Percentiles rank a stretch among this genome's conserved stretches.
Evolutionary conservation across 306 rosid genomes (phyloP).

Genomic region (Castanea mollissima): DNA sequence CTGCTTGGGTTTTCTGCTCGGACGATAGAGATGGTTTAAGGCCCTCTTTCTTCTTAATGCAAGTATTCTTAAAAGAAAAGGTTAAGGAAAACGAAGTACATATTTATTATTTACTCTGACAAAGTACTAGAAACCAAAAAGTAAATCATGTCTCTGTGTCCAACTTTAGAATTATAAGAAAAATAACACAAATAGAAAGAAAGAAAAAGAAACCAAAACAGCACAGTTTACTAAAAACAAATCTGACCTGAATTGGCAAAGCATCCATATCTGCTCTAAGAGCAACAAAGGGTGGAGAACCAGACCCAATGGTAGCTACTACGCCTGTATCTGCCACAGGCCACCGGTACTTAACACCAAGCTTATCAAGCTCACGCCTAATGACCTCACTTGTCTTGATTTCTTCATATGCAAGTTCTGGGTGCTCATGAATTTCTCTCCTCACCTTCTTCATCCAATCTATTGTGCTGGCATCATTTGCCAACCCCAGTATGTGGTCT

Average conservation of each 20-base stretch:
- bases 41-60: too few species aligned
- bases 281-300: conserved; percentile 79
- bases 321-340: conserved; percentile 82
- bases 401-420: conserved; percentile 80
- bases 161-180: too few species aligned
- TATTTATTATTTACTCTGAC: too few species aligned
- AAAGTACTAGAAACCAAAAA: neutral
- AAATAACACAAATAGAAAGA: neutral
- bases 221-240: neutral
- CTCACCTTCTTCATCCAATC: conserved; percentile 69
- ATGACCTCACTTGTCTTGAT: conserved; percentile 64
- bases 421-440: conserved; percentile 79
- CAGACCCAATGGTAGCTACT: conserved; percentile 76
- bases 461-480: conserved; percentile 43
- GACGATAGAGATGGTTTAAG: too few species aligned
- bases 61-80: too few species aligned
- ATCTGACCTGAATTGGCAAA: conserved; percentile 75
- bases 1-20: too few species aligned
- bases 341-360: conserved; percentile 69
- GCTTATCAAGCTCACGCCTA: conserved; percentile 58
- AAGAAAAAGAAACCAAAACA: neutral
- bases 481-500: conserved; percentile 46
- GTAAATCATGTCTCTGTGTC: too few species aligned
- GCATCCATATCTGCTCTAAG: conserved; percentile 97
- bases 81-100: too few species aligned